Percentiles rank a stretch among this genome's conserved stretches.
Evolutionary conservation across 805 yeast genomes (phyloP).

Genomic region (Candida cerambycidarum): DNA sequence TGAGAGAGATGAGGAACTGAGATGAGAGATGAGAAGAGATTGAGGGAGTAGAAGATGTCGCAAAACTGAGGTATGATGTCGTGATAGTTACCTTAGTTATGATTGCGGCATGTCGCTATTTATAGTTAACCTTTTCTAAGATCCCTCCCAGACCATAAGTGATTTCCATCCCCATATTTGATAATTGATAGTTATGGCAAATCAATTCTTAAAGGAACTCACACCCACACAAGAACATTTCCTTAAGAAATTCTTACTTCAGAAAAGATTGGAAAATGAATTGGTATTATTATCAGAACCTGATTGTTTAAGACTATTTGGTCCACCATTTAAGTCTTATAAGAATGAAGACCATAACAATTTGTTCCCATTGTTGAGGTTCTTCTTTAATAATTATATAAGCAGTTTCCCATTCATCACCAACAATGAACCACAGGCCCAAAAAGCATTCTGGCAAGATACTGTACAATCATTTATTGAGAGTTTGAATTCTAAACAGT

Average conservation of each 20-base stretch:
- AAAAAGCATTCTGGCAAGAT: constrained; percentile 65
- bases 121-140: no score
- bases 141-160: no score
- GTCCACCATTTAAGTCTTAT: constrained; percentile 65
- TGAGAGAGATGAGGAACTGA: constrained; percentile 7
- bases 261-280: constrained; percentile 62
- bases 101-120: no score
- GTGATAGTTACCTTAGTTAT: no score
- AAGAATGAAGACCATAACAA: not conserved
- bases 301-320: constrained; percentile 65
- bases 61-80: not conserved
- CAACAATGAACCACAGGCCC: constrained; percentile 45
- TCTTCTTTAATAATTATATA: constrained; percentile 61
- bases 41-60: not conserved
- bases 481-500: constrained; percentile 67
- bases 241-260: constrained; percentile 76
- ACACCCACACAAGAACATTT: constrained; percentile 79
- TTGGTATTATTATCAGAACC: constrained; percentile 57
- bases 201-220: constrained; percentile 21
- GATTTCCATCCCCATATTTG: no score
- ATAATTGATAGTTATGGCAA: not conserved
- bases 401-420: constrained; percentile 75
- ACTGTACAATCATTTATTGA: constrained; percentile 83
- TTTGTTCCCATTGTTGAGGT: constrained; percentile 66
- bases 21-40: constrained; percentile 10